A percentile compares a stretch with the other conserved stretches of the same genome.
Evolutionary conservation across 2,329 filamentous ascomycete genomes (phyloP).

Genomic region (Xylaria sp.): DNA sequence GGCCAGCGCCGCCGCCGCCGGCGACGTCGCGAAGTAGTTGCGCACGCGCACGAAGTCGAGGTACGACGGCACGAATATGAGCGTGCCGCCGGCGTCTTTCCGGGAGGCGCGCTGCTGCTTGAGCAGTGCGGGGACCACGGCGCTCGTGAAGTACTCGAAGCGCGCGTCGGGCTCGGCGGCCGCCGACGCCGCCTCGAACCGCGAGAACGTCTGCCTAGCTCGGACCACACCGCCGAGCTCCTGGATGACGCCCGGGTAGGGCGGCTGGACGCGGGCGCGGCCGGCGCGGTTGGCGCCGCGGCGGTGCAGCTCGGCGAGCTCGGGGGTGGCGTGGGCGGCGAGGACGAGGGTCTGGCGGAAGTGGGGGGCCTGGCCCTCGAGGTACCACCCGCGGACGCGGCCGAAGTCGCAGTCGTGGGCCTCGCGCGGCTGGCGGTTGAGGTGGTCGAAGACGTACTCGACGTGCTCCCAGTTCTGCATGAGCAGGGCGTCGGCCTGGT

Average conservation of each 20-base stretch:
- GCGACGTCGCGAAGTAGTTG: slow-evolving; percentile 83
- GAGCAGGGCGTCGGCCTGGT: slow-evolving; percentile 88
- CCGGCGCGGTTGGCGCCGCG: slow-evolving; percentile 82
- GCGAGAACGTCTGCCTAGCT: slow-evolving; percentile 85
- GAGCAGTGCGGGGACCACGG: slow-evolving; percentile 74
- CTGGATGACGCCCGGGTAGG: slow-evolving; percentile 73
- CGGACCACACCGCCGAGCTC: slow-evolving; percentile 65
- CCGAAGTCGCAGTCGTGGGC: slow-evolving; percentile 92
- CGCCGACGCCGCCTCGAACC: slow-evolving; percentile 74
- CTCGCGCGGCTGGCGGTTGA: slow-evolving; percentile 88
- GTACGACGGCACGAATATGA: slow-evolving; percentile 91
- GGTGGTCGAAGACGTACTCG: slow-evolving; percentile 85
- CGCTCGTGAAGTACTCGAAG: slow-evolving; percentile 87
- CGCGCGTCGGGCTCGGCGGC: slow-evolving; percentile 80
- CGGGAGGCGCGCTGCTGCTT: slow-evolving; percentile 53
- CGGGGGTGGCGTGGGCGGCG: slow-evolving; percentile 83
- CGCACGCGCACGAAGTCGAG: slow-evolving; percentile 92
- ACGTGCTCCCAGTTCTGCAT: slow-evolving; percentile 99
- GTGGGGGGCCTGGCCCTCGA: slow-evolving; percentile 80
- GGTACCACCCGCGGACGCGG: slow-evolving; percentile 86
- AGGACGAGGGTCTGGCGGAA: slow-evolving; percentile 86
- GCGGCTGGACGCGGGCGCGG: slow-evolving; percentile 71
- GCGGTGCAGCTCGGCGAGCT: slow-evolving; percentile 79
- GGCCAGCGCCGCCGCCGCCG: slow-evolving; percentile 55
- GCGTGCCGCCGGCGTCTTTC: slow-evolving; percentile 67